Base-by-base conservation (phyloP, 441 rosid species). In the Populus tomentosa region DNA sequence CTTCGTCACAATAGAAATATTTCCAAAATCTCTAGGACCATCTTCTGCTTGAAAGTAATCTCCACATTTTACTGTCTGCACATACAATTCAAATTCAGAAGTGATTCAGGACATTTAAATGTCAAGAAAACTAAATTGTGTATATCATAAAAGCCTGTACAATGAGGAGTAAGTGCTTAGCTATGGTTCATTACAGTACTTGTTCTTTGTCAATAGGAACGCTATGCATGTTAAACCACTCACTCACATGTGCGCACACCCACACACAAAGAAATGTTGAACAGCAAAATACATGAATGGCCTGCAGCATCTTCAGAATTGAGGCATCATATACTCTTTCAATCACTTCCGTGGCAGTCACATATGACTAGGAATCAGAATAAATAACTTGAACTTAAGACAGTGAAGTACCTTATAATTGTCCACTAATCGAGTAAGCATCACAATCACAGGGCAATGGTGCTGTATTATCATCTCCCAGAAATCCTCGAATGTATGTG, bases 381-480 rank as follows among this genome's bases (percentile, higher is more conserved):
- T 53, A 42, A 46, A 24, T 76, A 75, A 74, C 76, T 73, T 33
- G 32, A 76, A 69, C 71, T 61, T 63, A 56, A 78, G 11, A 42
- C 53, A 71, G 72, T 16, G n/a, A 78, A 79, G 73, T 86, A 91
- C 93, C 94, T 38, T 85, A 83, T 84, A 83, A 78, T 86, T 85
- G 82, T 95, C 97, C 13, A 91, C 92, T 86, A 94, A 85, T 2
- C 90, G 91, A 78, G 99, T 95, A 53, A 95, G 92, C 99, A 95
- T 95, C 62, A 95, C 91, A 67, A 92, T 83, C 38, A 85, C 86
- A 13, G 97, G 98, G 87, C 94, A 93, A 75, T 82, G 92, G 69
- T 80, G 75, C 79, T 93, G 99, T 40, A 94, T 78, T 2, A 90
- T 89, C 99, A 95, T 91, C 90, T 91, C 95, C 99, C 99, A 95